Base-by-base conservation (phyloP, 2,329 filamentous ascomycete species). In the Scytalidium lignicola region DNA sequence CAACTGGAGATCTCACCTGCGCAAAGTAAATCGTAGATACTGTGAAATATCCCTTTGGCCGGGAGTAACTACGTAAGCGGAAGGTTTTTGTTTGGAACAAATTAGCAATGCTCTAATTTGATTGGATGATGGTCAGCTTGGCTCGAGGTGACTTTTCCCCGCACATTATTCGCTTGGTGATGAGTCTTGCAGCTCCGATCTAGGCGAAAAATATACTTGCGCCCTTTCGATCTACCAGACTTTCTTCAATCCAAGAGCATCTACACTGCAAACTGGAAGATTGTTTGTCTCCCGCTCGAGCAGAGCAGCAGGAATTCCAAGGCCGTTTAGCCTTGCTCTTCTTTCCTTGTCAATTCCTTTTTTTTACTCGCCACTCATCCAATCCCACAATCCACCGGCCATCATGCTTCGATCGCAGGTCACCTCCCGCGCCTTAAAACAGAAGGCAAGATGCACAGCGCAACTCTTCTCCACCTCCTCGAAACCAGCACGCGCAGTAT, bases 391-490 rank as follows among this genome's bases (percentile, higher is more conserved):
- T 6, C 5, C 10, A 26, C 23, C 23, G 6, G 5, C 44, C 48
- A 50, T 28, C 59, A 76, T 78, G 74, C 71, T 76, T 68, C 68
- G 74, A 65, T 58, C 74, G 51, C 72, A 70, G 61, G 68, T 65
- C 57, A 71, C 73, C 49, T 61, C 74, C 61, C 71, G 74, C 62
- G 67, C 73, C 44, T 60, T 76, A 46, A 69, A 48, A 20, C 54
- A 55, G 48, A 54, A 49, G 12, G 51, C 58, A 23, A 58, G 46
- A 58, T 61, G 55, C 26, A 51, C 41, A 39, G 49, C 55, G 51
- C 66, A 69, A 53, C 58, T 63, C 37, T 74, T 76, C 58, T 72
- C 74, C 32, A 67, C 70, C 37, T 69, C 74, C 28, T 61, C 69
- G 48, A 65, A 70, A 46, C 65, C 70, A 26, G 56, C 55, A 28